A percentile compares a stretch with the other conserved stretches of the same genome.
Evolutionary conservation across 495 filamentous ascomycete genomes (phyloP).

Genomic region (Trichoderma reesei): DNA sequence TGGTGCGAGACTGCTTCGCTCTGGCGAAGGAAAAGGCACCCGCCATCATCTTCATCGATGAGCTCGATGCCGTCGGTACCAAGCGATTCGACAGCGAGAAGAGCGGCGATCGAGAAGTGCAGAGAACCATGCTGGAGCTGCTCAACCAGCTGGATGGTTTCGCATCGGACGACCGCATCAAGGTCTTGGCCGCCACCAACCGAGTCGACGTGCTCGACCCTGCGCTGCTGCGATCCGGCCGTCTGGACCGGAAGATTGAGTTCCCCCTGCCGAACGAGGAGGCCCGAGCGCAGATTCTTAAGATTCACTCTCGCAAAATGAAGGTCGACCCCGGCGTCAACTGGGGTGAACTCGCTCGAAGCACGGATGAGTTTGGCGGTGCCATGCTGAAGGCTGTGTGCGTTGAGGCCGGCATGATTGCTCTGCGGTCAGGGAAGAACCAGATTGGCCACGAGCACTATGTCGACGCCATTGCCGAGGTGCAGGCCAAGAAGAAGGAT

Average conservation of each 20-base stretch:
- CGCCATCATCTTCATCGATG: slow-evolving; percentile 99
- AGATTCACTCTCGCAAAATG: slow-evolving; percentile 98
- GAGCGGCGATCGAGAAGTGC: slow-evolving; percentile 93
- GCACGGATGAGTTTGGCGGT: slow-evolving; percentile 98
- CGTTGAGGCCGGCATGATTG: slow-evolving; percentile 99
- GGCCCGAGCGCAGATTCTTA: slow-evolving; percentile 90
- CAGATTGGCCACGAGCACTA: slow-evolving; percentile 98
- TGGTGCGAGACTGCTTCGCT: slow-evolving; percentile 95
- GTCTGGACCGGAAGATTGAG: slow-evolving; percentile 97
- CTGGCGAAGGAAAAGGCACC: slow-evolving; percentile 97
- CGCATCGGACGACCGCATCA: slow-evolving; percentile 97
- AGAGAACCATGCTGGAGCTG: slow-evolving; percentile 97
- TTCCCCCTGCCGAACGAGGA: slow-evolving; percentile 99
- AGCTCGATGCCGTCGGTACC: slow-evolving; percentile 92
- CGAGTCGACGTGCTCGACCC: slow-evolving; percentile 96
- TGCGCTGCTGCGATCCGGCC: slow-evolving; percentile 83
- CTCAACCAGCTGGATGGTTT: slow-evolving; percentile 99
- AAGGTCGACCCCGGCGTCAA: slow-evolving; percentile 88
- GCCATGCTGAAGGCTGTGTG: slow-evolving; percentile 97
- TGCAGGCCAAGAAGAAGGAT: slow-evolving; percentile 97
- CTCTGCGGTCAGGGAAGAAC: slow-evolving; percentile 77
- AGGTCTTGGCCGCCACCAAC: slow-evolving; percentile 96
- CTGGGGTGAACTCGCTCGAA: slow-evolving; percentile 90
- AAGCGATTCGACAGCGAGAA: slow-evolving; percentile 99
- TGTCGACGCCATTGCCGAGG: slow-evolving; percentile 95